Base-by-base conservation (phyloP, 768 basidiomycete genomes). In the Leccinum broughii region DNA sequence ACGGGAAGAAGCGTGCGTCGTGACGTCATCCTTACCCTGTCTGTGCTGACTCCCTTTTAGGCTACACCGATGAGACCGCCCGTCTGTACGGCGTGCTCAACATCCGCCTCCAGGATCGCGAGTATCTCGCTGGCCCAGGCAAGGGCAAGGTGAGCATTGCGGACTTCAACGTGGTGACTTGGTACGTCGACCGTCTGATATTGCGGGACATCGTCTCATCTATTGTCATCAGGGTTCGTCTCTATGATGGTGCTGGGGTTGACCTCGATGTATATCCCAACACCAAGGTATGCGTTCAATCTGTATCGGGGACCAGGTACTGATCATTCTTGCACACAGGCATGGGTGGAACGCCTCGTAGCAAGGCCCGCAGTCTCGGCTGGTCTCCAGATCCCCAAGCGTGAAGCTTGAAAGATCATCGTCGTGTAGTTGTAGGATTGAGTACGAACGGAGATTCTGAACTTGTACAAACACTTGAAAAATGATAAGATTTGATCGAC, bases 71-170 rank as follows among this genome's bases (percentile, higher is more conserved):
- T 28, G 95, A 96, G 79, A 90, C 91, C 3, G 86, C 84, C 66
- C 84, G 95, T 26, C 80, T 95, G 22, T 94, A 90, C 70, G 77
- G 83, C n/a, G 94, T 95, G 4, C 81, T 95, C 48, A 86, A 95
- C 67, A 85, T 87, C 53, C 84, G 89, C 24, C 82, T 95, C n/a
- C 72, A 78, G 50, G 83, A 79, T 55, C 83, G 89, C 17, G 92
- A 94, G 44, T 95, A 82, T 71, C 84, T 96, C 15, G 92, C 83
- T 17, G 93, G 94, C n/a, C 76, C 86, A 11, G 87, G 84, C 0
- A 77, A 78, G 57, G 90, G 89, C 26, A 86, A 83, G 65, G 84
- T 81, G 69, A 85, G 80, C 44, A 73, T 94, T 51, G 93, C 90
- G 7, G 91, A 92, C 66, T 75, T 90, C 58, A 93, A 92, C 59